Base-by-base conservation (phyloP, 139 green algal species). In the Micractinium sp. region DNA sequence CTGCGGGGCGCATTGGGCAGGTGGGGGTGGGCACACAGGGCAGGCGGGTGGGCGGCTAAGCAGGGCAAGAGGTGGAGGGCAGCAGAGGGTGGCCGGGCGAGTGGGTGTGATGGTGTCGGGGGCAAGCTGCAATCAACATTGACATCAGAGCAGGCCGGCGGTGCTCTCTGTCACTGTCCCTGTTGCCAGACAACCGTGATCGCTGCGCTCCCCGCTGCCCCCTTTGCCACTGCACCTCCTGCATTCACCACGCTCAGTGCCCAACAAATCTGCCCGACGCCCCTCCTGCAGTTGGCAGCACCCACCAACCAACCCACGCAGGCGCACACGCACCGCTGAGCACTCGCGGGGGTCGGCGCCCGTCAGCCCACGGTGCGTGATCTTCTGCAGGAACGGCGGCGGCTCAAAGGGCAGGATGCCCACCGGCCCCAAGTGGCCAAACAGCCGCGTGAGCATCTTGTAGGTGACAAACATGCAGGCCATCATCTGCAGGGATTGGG, bases 371-470 rank as follows among this genome's bases (percentile, higher is more conserved):
- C 88, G 69, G 69, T 90, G 88, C 67, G 83, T 87, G 38, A 87
- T 29, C 56, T 93, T 93, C 3, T 85, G 87, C 31, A 93, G 71
- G 76, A 93, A 81, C 3, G 82, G 25, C 22, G 88, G 90, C 39
- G 90, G 90, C 73, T 91, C 83, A 86, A 93, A 93, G 63, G 90
- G 90, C 61, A 93, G 83, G 20, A 36, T 29, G 19, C 53, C 60
- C 56, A 84, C 85, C 27, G 74, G 85, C n/a, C 74, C 74, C 35
- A 84, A 63, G 31, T 31, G 1, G 16, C 31, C 80, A 66, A 80
- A 90, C 53, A 90, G 15, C 27, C 56, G 73, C 18, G 41, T 38
- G 18, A 93, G 35, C 9, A 90, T 7, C 33, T 87, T 87, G 69
- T 88, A 90, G 33, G 71, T 89, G 60, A 36, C 15, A 47, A 91